Conservation (phyloP, 164 flowering plant genomes). For the Saururus chinensis region DNA sequence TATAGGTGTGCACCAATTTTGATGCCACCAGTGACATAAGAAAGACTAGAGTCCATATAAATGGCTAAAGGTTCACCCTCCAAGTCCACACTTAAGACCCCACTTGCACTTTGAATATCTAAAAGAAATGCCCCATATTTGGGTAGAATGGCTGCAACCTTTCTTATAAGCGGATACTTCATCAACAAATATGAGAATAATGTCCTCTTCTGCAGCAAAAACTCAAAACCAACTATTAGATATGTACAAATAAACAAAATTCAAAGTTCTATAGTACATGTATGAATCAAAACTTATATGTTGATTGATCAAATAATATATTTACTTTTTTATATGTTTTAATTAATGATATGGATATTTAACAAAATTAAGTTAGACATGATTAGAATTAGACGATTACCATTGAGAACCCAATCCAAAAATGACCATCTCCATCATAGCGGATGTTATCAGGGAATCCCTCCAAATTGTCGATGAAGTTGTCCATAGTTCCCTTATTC, state of each 20-base stretch:
- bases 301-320: too few relatives aligned
- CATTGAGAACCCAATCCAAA: constrained; percentile 44
- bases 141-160: constrained; percentile 18
- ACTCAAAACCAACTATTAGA: not conserved
- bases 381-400: constrained; percentile 15
- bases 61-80: constrained; percentile 40
- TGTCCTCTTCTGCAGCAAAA: constrained; percentile 18
- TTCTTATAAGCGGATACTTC: constrained; percentile 33
- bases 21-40: constrained; percentile 24
- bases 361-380: too few relatives aligned
- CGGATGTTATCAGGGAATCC: constrained; percentile 65
- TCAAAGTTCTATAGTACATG: not conserved
- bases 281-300: not conserved
- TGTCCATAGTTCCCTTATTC: constrained; percentile 41
- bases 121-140: constrained; percentile 11
- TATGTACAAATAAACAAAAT: not conserved
- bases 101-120: constrained; percentile 15
- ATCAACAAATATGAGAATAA: constrained; percentile 7
- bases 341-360: too few relatives aligned
- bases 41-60: constrained; percentile 28
- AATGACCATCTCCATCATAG: constrained; percentile 55
- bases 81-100: constrained; percentile 45
- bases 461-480: constrained; percentile 44
- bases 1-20: constrained; percentile 46
- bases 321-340: too few relatives aligned